Base-by-base conservation (phyloP, 2,329 filamentous ascomycete genomes). In the Sarocladium brachiariae region DNA sequence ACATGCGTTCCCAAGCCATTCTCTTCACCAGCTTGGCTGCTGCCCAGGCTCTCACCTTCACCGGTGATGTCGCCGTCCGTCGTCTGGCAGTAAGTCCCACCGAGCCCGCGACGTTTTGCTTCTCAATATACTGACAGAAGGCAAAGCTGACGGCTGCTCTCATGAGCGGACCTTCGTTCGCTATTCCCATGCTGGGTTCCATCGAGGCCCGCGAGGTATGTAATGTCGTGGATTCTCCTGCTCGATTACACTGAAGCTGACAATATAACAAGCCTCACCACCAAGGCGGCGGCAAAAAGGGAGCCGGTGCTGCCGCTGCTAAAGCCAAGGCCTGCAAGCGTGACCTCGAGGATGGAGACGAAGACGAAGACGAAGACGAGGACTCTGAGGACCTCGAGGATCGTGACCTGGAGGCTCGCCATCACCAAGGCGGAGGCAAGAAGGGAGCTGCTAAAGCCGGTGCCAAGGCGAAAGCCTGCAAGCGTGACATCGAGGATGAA, bases 31-130 rank as follows among this genome's bases (percentile, higher is more conserved):
- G 31, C 45, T 24, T 51, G 49, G 54, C 52, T 34, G 41, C 50
- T 38, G 50, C 49, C 33, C 50, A 54, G 55, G 39, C 55, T 50
- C 52, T 56, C 3, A 49, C 55, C 25, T 27, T 52, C 25, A 48
- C 55, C 46, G 45, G 21, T 19, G 25, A 50, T 1, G 53, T 51
- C 37, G 52, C 52, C 33, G 27, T 47, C 43, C 16, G 33, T 19
- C 50, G 50, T 21, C 25, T 18, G 25, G 30, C 39, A 16, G 50
- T 51, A 25, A 46, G 50, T 37, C 13, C 27, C n/a, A n/a, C 33
- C 10, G 9, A 35, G 8, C 33, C 6, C 16, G n/a, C 7, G 27
- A 30, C n/a, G 27, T 30, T 35, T 35, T 16, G 16, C 35, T 39
- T 16, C 16, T 18, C 21, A 21, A 39, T 21, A 18, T 18, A 35